phyloP scores from a whole-genome alignment of 75 land plant genomes.

The Chamaecyparis obtusa region DNA sequence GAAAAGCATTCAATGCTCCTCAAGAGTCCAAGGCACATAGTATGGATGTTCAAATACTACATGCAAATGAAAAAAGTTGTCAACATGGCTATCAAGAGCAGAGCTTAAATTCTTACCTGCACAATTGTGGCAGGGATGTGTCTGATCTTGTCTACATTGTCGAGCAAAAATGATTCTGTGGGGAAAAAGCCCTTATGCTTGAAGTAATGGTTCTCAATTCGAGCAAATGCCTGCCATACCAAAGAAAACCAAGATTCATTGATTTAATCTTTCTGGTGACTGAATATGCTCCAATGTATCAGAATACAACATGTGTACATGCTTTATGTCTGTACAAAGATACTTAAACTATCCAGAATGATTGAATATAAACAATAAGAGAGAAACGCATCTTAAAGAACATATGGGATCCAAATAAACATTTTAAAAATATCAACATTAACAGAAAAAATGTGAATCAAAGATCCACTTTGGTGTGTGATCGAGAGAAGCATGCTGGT shows the following conservation, averaged over 20 bases:
- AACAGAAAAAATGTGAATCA: neutral
- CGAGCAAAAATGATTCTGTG: slow-evolving; percentile 79
- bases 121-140: slow-evolving; percentile 89
- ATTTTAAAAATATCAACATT: neutral
- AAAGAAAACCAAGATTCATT: neutral
- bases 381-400: neutral
- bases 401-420: neutral
- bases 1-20: neutral
- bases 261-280: neutral
- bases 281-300: neutral
- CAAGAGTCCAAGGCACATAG: neutral
- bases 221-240: slow-evolving; percentile 83
- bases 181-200: slow-evolving; percentile 91
- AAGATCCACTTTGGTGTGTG: neutral
- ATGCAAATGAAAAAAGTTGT: neutral
- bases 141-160: slow-evolving; percentile 91
- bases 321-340: neutral
- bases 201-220: slow-evolving; percentile 97
- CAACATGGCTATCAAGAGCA: neutral
- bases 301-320: neutral
- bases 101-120: slow-evolving; percentile 47
- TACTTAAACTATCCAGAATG: neutral
- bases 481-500: neutral
- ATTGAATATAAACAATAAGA: neutral
- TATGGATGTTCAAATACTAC: neutral